Evolutionary conservation across 1,139 yeast species (phyloP), one percentile per base, ranked within the genome.

Genomic region (Candida mesenterica): DNA sequence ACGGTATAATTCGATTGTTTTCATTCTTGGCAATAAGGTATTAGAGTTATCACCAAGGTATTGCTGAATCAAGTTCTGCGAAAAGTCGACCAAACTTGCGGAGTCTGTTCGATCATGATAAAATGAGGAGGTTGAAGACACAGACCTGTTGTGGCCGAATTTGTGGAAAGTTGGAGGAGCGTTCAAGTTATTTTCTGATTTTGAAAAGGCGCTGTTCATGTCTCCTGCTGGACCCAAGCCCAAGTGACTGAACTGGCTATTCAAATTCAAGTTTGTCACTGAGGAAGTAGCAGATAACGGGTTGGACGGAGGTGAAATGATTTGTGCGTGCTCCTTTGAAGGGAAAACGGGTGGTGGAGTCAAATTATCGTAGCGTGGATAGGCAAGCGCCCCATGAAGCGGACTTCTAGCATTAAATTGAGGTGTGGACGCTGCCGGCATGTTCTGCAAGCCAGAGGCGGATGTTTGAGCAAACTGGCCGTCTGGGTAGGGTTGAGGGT

Each of bases 1-100:
- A 37, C 94, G 74, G 62, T 90, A 90, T 66, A 88, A 70, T 48
- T 90, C 96, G 43, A 92, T 79, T 6, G 97, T 88, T 55, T 85
- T 81, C 59, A 86, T 79, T 44, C 95, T 72, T 9, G 97, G 94
- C 53, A 88, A 62, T 44, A 88, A 68, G 20, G 71, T 61, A 43
- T 60, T 52, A 32, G 72, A 65, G 46, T 75, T 72, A 27, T 64
- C 64, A 3, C 86, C 86, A 41, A 82, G 59, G 49, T 77, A 76
- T 46, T 71, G 79, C 38, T 67, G 68, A 43, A 70, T 59, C 24
- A 67, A 42, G 44, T 61, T 67, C 43, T 70, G 75, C 38, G 59
- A 61, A 39, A 69, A 65, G 44, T 68, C 75, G 15, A 64, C 59
- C 53, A 64, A 44, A 39, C 68, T 58, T 9, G 59, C 52, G 32